These are phyloP conservation scores for Epichloe uncinata DNA, from an alignment of 2,329 filamentous ascomycete species.

Conservation along the genomic window DNA sequence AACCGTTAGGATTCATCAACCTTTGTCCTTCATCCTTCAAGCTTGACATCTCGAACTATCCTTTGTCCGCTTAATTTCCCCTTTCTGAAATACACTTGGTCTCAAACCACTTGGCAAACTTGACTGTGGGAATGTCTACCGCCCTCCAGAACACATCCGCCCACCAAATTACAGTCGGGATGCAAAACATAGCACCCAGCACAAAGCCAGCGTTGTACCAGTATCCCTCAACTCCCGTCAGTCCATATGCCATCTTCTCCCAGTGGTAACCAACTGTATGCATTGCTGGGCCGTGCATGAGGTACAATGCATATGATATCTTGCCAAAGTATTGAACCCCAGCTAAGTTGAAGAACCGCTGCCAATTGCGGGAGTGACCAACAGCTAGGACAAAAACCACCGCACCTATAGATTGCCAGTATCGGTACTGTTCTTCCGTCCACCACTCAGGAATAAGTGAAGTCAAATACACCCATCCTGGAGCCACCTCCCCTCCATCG, in stretches of 20 bases:
- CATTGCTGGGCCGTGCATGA: constrained; percentile 45
- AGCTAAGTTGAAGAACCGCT: constrained; percentile 34
- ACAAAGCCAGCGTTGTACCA: constrained; percentile 33
- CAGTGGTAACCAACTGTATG: constrained; percentile 39
- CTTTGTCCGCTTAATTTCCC: constrained; percentile 3
- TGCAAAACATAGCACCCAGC: constrained; percentile 32
- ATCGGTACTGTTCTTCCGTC: constrained; percentile 35
- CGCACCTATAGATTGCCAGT: constrained; percentile 42
- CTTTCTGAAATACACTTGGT: constrained; percentile 23
- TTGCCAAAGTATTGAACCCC: constrained; percentile 44
- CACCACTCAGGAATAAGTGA: constrained; percentile 36
- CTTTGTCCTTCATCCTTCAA: neutral
- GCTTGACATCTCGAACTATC: neutral
- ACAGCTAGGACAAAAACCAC: constrained; percentile 38
- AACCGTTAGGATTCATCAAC: no score
- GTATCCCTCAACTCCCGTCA: constrained; percentile 32
- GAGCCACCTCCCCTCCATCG: constrained; percentile 29
- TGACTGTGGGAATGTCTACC: constrained; percentile 42
- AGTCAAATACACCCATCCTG: constrained; percentile 37
- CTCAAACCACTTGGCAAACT: constrained; percentile 44
- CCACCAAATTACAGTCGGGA: constrained; percentile 39
- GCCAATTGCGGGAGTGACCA: constrained; percentile 31
- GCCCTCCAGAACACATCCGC: constrained; percentile 43
- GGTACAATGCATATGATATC: constrained; percentile 47
- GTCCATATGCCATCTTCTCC: constrained; percentile 32